These are phyloP conservation scores for Wallacemonas sp. DNA, from an alignment of 208 protist genomes.

Conservation along the genomic window DNA sequence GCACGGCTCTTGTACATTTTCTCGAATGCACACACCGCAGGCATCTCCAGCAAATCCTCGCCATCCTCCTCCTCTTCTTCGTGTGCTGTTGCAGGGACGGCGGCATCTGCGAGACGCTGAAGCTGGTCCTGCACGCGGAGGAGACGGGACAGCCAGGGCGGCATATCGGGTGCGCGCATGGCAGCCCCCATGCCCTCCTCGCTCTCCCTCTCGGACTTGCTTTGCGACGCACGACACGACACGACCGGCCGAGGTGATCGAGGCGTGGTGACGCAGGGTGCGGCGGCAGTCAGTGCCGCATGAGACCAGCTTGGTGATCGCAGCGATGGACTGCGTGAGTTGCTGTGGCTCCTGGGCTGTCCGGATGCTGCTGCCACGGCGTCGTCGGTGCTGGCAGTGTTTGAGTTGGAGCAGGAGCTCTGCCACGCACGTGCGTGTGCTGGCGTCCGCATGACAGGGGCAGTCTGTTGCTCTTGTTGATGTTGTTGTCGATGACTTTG, in stretches of 20 bases:
- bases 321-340: conserved; percentile 6
- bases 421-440: too few relatives aligned
- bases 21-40: background rate
- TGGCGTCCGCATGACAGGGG: too few relatives aligned
- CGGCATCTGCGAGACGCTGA: background rate
- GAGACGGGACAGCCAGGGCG: background rate
- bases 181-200: background rate
- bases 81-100: background rate
- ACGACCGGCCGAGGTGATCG: background rate
- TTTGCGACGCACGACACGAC: background rate
- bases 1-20: background rate
- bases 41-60: background rate
- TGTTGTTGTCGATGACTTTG: background rate
- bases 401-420: too few relatives aligned
- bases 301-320: conserved; percentile 3
- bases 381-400: too few relatives aligned
- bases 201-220: background rate
- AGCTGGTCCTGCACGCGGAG: conserved; percentile 11
- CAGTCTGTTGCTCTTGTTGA: too few relatives aligned
- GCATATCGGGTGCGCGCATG: background rate
- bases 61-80: background rate
- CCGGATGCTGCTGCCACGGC: too few relatives aligned
- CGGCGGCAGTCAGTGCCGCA: too few relatives aligned
- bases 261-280: too few relatives aligned
- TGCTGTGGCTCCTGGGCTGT: background rate